phyloP scores from a whole-genome alignment of 2,329 filamentous ascomycete species.

The Conoideocrella luteorostrata region DNA sequence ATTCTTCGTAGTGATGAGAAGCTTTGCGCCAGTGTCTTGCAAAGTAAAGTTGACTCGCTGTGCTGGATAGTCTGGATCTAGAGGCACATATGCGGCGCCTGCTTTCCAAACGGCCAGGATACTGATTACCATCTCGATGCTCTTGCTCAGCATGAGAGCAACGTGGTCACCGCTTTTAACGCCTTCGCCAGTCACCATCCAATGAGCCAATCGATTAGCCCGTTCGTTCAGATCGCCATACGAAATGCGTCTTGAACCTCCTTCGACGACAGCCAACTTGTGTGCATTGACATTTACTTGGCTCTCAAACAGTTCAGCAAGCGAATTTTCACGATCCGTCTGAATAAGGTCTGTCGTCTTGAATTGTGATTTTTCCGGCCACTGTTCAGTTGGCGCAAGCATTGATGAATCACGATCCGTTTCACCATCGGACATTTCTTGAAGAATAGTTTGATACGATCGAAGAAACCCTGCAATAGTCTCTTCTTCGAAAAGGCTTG shows the following conservation, averaged over 20 bases:
- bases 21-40: neutral
- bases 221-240: neutral
- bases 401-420: too few species aligned
- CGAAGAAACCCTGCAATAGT: neutral
- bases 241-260: neutral
- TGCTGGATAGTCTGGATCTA: neutral
- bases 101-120: slow-evolving; percentile 3
- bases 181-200: neutral
- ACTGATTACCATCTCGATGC: neutral
- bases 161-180: neutral
- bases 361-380: too few species aligned
- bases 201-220: neutral
- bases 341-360: too few species aligned
- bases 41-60: neutral
- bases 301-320: neutral
- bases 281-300: neutral
- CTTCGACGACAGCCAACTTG: neutral
- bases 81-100: neutral
- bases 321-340: neutral
- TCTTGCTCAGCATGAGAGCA: neutral
- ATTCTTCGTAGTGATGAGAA: neutral
- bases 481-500: neutral
- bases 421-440: neutral
- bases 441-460: neutral
- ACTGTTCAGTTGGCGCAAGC: neutral